Percentiles rank a stretch among this genome's conserved stretches.
phyloP scores from a whole-genome alignment of 805 yeast species.

The Candida chilensis region DNA sequence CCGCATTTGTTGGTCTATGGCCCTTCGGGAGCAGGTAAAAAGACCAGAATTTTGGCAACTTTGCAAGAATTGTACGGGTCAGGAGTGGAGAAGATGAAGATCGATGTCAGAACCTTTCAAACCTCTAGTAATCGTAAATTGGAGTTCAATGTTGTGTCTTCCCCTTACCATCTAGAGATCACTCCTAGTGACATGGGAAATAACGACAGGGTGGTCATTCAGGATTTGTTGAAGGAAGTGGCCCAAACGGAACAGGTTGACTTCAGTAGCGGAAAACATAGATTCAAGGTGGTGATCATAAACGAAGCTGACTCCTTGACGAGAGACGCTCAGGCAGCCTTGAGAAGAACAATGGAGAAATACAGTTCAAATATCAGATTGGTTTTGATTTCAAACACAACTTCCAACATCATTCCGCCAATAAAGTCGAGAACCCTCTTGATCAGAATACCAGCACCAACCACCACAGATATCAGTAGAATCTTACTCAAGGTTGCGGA shows the following conservation, averaged over 20 bases:
- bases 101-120: constrained; percentile 79
- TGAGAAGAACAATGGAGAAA: constrained; percentile 94
- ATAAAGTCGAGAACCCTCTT: constrained; percentile 87
- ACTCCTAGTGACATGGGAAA: constrained; percentile 97
- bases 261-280: constrained; percentile 38
- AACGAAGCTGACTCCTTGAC: constrained; percentile 88
- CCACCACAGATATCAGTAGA: constrained; percentile 40
- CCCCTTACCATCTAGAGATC: constrained; percentile 85
- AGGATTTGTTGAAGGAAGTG: constrained; percentile 85
- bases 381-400: constrained; percentile 78
- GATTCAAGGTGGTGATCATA: constrained; percentile 75
- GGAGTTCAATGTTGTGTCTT: constrained; percentile 89
- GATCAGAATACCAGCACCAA: constrained; percentile 83
- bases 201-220: constrained; percentile 91
- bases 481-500: constrained; percentile 48
- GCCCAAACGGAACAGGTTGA: constrained; percentile 97
- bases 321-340: constrained; percentile 92
- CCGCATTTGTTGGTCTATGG: constrained; percentile 93
- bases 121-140: constrained; percentile 69
- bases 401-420: constrained; percentile 88
- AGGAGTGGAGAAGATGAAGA: constrained; percentile 75
- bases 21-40: constrained; percentile 95
- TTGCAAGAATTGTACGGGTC: constrained; percentile 75
- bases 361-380: constrained; percentile 82
- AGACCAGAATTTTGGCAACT: constrained; percentile 81